Base-by-base conservation (phyloP, 2,329 filamentous ascomycete species). In the Pestalotiopsis sp. region DNA sequence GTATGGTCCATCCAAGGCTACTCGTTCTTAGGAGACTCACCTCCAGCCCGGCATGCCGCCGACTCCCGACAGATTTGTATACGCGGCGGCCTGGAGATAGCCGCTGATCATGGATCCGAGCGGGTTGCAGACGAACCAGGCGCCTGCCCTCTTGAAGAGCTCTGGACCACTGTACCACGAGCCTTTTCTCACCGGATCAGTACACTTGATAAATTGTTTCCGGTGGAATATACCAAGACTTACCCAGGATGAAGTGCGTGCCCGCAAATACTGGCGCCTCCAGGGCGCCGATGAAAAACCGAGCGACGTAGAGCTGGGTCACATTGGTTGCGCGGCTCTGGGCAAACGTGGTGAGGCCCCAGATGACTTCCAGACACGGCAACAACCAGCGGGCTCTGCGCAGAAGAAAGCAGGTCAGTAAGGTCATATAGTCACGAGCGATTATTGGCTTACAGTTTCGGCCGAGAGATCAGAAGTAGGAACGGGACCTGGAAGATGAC, bases 401-500 rank as follows among this genome's bases (percentile, higher is more conserved):
- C 17, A 13, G 17, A 20, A 17, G 23, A 14, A 13, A 20, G 14
- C 9, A n/a, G 31, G 12, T 20, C 7, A 52, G 45, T 31, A 36
- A 36, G 31, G 7, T 36, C 6, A 36, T 9, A 2, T 36, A 31
- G 27, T 7, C 6, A 7, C 1, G 27, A 7, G 5, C 7, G 27
- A 31, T 7, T 31, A 31, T 1, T 31, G 27, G 27, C 75, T 70
- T 62, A 76, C 73, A 79, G 68, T 58, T 70, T 72, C 6, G 77
- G 77, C 23, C 77, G 70, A 0, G 76, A 77, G 69, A 79, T 74
- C 11, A 79, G 71, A n/a, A 79, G 66, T 67, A 79, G 64, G 1
- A 77, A 76, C 0, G 77, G 77, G 2, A 79, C 70, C 75, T 70
- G 63, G 76, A 79, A 79, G n/a, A 81, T 66, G 7, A 80, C 78